phyloP scores from a whole-genome alignment of 2,329 filamentous ascomycete genomes.

The Nemania sp. region DNA sequence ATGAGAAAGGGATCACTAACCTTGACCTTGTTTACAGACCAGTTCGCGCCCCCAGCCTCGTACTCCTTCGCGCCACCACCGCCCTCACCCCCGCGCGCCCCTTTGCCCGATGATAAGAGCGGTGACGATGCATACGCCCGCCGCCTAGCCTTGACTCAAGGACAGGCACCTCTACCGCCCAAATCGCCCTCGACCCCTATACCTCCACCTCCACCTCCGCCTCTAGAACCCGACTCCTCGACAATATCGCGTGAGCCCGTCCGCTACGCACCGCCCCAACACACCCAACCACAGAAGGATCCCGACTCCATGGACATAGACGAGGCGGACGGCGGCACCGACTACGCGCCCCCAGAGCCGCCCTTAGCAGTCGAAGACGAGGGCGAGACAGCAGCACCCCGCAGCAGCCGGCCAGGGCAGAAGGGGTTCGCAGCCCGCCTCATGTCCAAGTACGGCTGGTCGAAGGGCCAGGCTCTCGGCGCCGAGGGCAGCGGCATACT shows the following conservation, averaged over 20 bases:
- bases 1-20: conserved; percentile 24
- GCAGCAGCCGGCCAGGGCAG: conserved; percentile 75
- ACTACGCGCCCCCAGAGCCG: conserved; percentile 39
- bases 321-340: conserved; percentile 38
- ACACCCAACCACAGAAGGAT: conserved; percentile 43
- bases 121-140: conserved; percentile 73
- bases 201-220: conserved; percentile 43
- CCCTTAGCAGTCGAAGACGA: conserved; percentile 12
- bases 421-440: conserved; percentile 84
- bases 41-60: conserved; percentile 63
- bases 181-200: conserved; percentile 30
- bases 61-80: conserved; percentile 64
- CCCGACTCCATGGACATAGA: conserved; percentile 47
- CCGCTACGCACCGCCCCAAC: conserved; percentile 65
- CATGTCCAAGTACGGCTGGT: conserved; percentile 94
- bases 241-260: conserved; percentile 80
- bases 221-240: conserved; percentile 49
- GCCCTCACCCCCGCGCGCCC: conserved; percentile 51
- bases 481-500: conserved; percentile 81
- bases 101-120: conserved; percentile 60
- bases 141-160: conserved; percentile 61
- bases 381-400: conserved; percentile 41
- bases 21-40: conserved; percentile 45
- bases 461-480: conserved; percentile 83
- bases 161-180: conserved; percentile 36